Evolutionary conservation across 192 early-diverging fungal genomes (phyloP).

Genomic region (Rhizophagus sp.): DNA sequence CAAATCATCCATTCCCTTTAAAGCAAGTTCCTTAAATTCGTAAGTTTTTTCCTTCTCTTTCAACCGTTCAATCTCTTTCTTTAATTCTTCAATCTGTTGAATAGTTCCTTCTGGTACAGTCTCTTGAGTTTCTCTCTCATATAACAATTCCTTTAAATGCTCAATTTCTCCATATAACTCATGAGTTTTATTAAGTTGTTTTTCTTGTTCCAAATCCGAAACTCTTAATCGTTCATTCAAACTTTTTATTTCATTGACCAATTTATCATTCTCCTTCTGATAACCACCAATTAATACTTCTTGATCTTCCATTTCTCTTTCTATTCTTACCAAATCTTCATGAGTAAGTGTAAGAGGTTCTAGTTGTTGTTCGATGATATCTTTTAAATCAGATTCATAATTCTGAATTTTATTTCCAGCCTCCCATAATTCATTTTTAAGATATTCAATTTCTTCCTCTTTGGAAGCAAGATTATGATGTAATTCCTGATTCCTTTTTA

Average conservation of each 20-base stretch:
- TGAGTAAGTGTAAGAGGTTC: slow-evolving; percentile 20
- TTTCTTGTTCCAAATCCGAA: slow-evolving; percentile 6
- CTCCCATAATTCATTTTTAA: slow-evolving; percentile 26
- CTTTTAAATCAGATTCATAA: slow-evolving; percentile 26
- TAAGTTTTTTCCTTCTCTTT: slow-evolving; percentile 25
- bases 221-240: slow-evolving; percentile 1
- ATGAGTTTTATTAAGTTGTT: neutral
- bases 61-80: slow-evolving; percentile 19
- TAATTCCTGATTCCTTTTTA: slow-evolving; percentile 28
- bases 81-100: slow-evolving; percentile 29
- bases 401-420: slow-evolving; percentile 17
- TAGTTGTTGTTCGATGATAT: slow-evolving; percentile 16
- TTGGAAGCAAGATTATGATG: slow-evolving; percentile 23
- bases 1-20: slow-evolving; percentile 17
- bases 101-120: slow-evolving; percentile 1
- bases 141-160: neutral
- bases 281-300: slow-evolving; percentile 22
- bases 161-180: slow-evolving; percentile 16
- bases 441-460: slow-evolving; percentile 27
- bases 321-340: slow-evolving; percentile 24
- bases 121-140: slow-evolving; percentile 20
- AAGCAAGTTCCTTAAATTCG: slow-evolving; percentile 18
- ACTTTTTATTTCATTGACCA: slow-evolving; percentile 11
- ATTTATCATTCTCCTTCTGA: slow-evolving; percentile 24
- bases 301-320: slow-evolving; percentile 29